Base-by-base conservation (phyloP, 2,329 filamentous ascomycete species). In the Penicillium hesseltinei region DNA sequence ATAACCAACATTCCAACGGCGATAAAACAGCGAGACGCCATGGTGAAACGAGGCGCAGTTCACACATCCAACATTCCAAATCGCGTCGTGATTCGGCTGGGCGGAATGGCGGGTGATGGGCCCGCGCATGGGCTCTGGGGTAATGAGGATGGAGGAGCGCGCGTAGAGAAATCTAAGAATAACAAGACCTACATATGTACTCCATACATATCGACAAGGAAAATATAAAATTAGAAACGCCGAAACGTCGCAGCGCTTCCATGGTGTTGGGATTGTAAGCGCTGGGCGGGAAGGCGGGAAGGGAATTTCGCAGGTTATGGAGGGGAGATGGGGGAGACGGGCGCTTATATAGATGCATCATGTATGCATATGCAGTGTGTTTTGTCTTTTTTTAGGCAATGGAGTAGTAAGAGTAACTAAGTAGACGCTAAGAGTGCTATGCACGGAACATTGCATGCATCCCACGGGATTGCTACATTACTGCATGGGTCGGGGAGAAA, bases 271-370 rank as follows among this genome's bases (percentile, higher is more conserved):
- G 43, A 35, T 15, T 54, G 48, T 57, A 62, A 51, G 63, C 62
- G 64, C 61, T 55, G 57, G 57, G 60, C 54, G 47, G 52, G 36
- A 38, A 13, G 19, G 48, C 31, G 54, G 54, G 35, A 55, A 6
- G 11, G 40, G 5, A 27, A 15, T 42, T 13, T 23, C 23, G 4
- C 4, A 4, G 23, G 23, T 23, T 23, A 23, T 4, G 4, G 25
- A 27, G 25, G 25, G 13, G 5, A 35, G 15, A 17, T 5, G 38
- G 39, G 27, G 25, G 19, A 31, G 53, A 55, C 25, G 48, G 58
- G 63, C 63, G 63, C 62, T 64, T 66, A 66, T 64, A 59, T 61
- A 64, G 31, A 36, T 38, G 54, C 60, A 53, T 31, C 13, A 25
- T 51, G 39, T 25, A 47, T 38, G 54, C 60, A 53, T 27, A 31